Evolutionary conservation across 179 eudicot species (phyloP).

Genomic region (Gypsophila paniculata): DNA sequence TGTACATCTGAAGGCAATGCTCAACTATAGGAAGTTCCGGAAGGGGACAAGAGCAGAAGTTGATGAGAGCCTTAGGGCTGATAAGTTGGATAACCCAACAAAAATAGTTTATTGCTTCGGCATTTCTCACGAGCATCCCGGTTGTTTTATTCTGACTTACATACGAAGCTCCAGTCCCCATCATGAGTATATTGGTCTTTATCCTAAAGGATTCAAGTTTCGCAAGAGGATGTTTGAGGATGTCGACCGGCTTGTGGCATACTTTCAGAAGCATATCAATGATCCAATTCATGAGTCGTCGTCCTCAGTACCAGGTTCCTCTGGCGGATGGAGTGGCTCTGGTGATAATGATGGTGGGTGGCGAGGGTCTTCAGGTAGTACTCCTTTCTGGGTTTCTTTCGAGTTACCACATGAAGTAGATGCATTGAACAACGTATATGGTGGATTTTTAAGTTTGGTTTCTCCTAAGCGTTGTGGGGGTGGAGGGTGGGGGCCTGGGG

Average conservation of each 20-base stretch:
- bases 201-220: slow-evolving; percentile 91
- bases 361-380: slow-evolving; percentile 6
- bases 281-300: slow-evolving; percentile 66
- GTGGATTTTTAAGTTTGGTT: background rate
- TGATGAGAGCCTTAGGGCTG: slow-evolving; percentile 70
- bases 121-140: slow-evolving; percentile 92
- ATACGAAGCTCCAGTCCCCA: slow-evolving; percentile 91
- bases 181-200: slow-evolving; percentile 86
- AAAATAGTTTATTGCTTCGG: slow-evolving; percentile 86
- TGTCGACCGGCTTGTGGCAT: slow-evolving; percentile 74
- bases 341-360: slow-evolving; percentile 16
- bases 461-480: background rate
- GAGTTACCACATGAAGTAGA: background rate
- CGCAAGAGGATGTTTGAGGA: slow-evolving; percentile 80
- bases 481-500: too few relatives aligned
- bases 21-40: slow-evolving; percentile 76
- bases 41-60: slow-evolving; percentile 86
- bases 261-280: slow-evolving; percentile 84
- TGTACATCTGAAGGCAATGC: slow-evolving; percentile 73
- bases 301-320: slow-evolving; percentile 41
- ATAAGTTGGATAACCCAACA: slow-evolving; percentile 62
- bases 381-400: slow-evolving; percentile 1
- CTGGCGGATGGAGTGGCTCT: slow-evolving; percentile 61
- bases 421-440: background rate
- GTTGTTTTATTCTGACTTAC: slow-evolving; percentile 79